These are phyloP conservation scores for Phytophthora sansomeana DNA, from an alignment of 352 stramenopile species.

Conservation along the genomic window DNA sequence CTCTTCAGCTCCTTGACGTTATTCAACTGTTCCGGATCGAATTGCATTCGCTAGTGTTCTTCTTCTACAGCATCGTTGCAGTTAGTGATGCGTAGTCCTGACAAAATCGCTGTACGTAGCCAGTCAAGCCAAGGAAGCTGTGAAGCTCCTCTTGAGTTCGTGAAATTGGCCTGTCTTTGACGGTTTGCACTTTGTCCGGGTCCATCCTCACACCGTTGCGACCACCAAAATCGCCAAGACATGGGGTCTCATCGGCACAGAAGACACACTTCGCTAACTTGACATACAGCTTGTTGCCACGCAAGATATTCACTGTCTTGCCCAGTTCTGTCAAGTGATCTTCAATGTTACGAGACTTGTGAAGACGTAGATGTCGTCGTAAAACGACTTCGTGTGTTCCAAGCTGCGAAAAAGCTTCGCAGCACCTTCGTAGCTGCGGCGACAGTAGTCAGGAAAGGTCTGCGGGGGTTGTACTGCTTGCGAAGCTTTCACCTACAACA, in stretches of 20 bases:
- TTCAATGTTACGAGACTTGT: slow-evolving; percentile 7
- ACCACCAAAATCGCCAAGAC: neutral
- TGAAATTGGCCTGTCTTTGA: neutral
- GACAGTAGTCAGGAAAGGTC: no score
- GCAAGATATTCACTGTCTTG: slow-evolving; percentile 6
- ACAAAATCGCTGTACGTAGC: slow-evolving; percentile 5
- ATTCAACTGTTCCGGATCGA: slow-evolving; percentile 1
- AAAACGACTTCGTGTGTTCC: slow-evolving; percentile 12
- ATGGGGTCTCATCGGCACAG: slow-evolving; percentile 5
- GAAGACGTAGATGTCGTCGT: slow-evolving; percentile 22
- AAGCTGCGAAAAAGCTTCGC: neutral
- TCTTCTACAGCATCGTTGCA: slow-evolving; percentile 1
- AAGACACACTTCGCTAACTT: slow-evolving; percentile 12
- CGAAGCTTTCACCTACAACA: no score
- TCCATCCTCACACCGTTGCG: slow-evolving; percentile 3
- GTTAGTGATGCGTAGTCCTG: neutral
- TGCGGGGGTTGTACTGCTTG: no score
- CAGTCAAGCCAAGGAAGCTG: slow-evolving; percentile 5
- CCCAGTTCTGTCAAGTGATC: slow-evolving; percentile 3
- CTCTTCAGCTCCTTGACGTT: slow-evolving; percentile 6
- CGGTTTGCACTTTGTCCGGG: slow-evolving; percentile 1
- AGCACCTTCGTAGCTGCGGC: neutral
- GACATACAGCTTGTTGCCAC: slow-evolving; percentile 11
- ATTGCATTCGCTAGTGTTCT: slow-evolving; percentile 1
- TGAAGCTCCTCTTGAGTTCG: slow-evolving; percentile 8